Evolutionary conservation across 139 green algal genomes (phyloP), one percentile per base, ranked within the genome.

Genomic region (Chlorella sp.): DNA sequence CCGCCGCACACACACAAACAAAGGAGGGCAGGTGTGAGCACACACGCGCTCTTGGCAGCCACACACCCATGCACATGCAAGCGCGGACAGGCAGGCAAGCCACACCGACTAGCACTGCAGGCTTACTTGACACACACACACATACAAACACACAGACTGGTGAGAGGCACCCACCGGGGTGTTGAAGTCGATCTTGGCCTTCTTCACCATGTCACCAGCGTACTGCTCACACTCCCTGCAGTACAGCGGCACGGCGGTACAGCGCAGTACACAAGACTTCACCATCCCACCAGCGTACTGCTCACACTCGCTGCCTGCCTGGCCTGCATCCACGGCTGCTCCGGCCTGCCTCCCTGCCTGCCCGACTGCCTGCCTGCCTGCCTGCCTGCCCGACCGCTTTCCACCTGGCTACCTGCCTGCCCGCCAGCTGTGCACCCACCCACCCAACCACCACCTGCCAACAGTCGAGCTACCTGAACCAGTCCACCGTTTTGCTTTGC

Each of bases 141-240:
- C 39, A 83, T 12, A 39, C 16, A n/a, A 0, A 16, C 42, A 36
- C 24, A 40, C 26, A 22, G 3, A 36, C 40, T 1, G 78, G 15
- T 40, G n/a, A 48, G 11, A 11, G 14, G 1, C 1, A 30, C 81
- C 28, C 60, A 42, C 84, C 84, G 76, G 34, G 0, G 69, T 81
- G 85, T 95, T 96, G 90, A 97, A 95, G 90, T 94, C 88, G 34
- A 53, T 71, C 60, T 34, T 93, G 85, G 64, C 39, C 40, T 66
- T 89, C 34, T 84, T 75, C 24, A 53, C 76, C 81, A 94, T 57
- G 9, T 89, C 60, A 39, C 90, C 87, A 36, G 95, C 94, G 86
- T 96, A 95, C 60, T 94, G 81, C 89, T 96, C 91, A 91, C 96
- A 95, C 94, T 98, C 92, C 85, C 92, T 94, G 94, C 64, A 42